These are phyloP conservation scores for Talaromyces adpressus DNA, from an alignment of 495 filamentous ascomycete species.

Conservation along the genomic window DNA sequence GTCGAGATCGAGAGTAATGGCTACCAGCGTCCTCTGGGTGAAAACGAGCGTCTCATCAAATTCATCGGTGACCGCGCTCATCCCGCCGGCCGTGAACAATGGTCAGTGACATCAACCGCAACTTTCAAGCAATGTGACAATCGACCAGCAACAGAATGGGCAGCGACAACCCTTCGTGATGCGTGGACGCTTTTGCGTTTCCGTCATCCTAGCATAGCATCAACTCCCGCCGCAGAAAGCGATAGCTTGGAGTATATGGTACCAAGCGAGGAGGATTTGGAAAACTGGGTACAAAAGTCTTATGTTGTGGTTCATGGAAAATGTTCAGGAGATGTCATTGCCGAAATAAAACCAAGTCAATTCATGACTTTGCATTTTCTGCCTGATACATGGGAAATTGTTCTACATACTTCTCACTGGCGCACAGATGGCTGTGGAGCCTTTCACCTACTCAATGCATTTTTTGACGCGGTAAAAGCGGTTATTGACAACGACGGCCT, in stretches of 20 bases:
- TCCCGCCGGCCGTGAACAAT: slow-evolving; percentile 14
- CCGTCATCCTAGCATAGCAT: slow-evolving; percentile 25
- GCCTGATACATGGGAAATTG: slow-evolving; percentile 11
- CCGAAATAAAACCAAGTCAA: slow-evolving; percentile 12
- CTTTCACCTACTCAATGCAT: slow-evolving; percentile 16
- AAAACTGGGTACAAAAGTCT: slow-evolving; percentile 22
- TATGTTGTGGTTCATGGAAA: slow-evolving; percentile 14
- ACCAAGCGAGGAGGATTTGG: slow-evolving; percentile 13
- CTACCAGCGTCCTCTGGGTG: slow-evolving; percentile 16
- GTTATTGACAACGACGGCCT: background rate
- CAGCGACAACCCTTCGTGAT: slow-evolving; percentile 10
- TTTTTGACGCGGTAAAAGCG: slow-evolving; percentile 9
- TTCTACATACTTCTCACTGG: slow-evolving; percentile 26
- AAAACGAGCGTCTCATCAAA: slow-evolving; percentile 23
- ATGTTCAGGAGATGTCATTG: slow-evolving; percentile 16
- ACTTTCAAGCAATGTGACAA: slow-evolving; percentile 8
- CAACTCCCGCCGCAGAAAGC: background rate
- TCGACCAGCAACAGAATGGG: background rate
- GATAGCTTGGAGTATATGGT: slow-evolving; percentile 17
- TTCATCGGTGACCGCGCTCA: slow-evolving; percentile 16
- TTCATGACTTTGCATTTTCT: slow-evolving; percentile 17
- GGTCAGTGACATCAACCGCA: slow-evolving; percentile 15
- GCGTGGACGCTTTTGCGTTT: slow-evolving; percentile 26
- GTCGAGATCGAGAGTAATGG: slow-evolving; percentile 7
- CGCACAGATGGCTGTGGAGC: slow-evolving; percentile 24